These are phyloP conservation scores for Albophoma yamanashiensis DNA, from an alignment of 2,329 filamentous ascomycete genomes.

Conservation along the genomic window DNA sequence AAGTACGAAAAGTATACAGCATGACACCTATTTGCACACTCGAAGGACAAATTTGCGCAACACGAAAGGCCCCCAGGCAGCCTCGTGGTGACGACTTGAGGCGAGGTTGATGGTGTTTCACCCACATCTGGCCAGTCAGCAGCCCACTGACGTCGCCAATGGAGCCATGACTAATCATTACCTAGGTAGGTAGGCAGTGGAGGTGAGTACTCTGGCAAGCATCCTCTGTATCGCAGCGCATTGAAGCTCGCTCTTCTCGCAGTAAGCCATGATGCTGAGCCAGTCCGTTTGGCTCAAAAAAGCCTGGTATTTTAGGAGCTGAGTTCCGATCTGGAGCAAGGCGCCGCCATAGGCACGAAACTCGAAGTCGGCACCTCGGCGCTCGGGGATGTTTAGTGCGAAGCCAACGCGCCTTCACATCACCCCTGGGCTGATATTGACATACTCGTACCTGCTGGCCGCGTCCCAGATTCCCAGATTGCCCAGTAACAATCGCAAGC, in stretches of 20 bases:
- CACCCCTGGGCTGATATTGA: background rate
- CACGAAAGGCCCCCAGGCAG: background rate
- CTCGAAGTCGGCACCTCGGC: background rate
- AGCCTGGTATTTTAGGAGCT: background rate
- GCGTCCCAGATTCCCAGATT: background rate
- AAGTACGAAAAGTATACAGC: background rate
- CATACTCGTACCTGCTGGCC: background rate
- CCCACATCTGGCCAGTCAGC: background rate
- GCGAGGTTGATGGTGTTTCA: background rate
- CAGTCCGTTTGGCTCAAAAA: background rate
- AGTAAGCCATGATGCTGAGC: too few species aligned
- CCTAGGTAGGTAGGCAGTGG: too few species aligned
- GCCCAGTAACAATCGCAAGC: background rate
- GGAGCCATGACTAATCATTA: background rate
- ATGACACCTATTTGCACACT: background rate
- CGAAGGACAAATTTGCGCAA: background rate
- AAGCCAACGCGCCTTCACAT: background rate
- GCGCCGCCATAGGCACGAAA: background rate
- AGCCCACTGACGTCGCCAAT: background rate
- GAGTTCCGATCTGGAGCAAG: background rate
- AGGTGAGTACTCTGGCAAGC: too few species aligned
- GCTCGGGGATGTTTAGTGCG: background rate
- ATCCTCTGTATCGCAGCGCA: background rate
- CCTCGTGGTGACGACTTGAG: background rate
- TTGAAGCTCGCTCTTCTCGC: background rate